A percentile compares a stretch with the other conserved stretches of the same genome.
Conservation (phyloP, 2,329 filamentous ascomycete genomes). For the Phaeophleospora eucalypticola region DNA sequence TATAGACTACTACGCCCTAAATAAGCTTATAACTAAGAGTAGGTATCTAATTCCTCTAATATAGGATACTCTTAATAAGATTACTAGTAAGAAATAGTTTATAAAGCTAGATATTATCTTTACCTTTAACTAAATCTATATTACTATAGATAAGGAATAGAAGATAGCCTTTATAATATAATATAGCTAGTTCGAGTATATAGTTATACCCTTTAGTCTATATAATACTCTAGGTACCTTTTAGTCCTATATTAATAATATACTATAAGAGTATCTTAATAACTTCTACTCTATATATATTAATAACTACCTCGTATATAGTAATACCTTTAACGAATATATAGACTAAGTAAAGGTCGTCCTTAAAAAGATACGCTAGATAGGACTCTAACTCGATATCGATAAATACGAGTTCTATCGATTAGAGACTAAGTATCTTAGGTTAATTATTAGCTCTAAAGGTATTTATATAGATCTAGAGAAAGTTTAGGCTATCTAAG, state of each 20-base stretch:
- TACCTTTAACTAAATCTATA: constrained; percentile 12
- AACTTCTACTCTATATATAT: constrained; percentile 6
- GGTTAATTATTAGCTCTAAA: constrained; percentile 16
- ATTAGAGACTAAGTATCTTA: constrained; percentile 17
- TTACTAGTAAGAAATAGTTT: no score
- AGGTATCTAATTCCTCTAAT: constrained; percentile 28
- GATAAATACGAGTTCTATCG: constrained; percentile 22
- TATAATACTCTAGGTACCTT: constrained; percentile 4
- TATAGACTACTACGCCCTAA: constrained; percentile 29
- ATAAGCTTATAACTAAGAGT: constrained; percentile 27
- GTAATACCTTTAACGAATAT: constrained; percentile 3
- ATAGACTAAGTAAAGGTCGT: constrained; percentile 19
- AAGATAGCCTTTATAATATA: constrained; percentile 11
- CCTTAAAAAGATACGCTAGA: constrained; percentile 9
- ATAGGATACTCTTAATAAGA: constrained; percentile 21
- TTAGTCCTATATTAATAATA: no score
- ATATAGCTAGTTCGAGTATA: constrained; percentile 9
- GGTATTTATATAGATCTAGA: constrained; percentile 15
- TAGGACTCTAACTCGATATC: constrained; percentile 15
- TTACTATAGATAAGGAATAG: constrained; percentile 6
- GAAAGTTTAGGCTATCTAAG: constrained; percentile 12
- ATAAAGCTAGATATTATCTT: constrained; percentile 21
- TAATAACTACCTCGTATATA: constrained; percentile 6
- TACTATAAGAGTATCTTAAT: constrained; percentile 5
- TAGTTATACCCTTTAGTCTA: constrained; percentile 9